These are phyloP conservation scores for Melaleuca alternifolia DNA, from an alignment of 345 rosid species.

Conservation along the genomic window DNA sequence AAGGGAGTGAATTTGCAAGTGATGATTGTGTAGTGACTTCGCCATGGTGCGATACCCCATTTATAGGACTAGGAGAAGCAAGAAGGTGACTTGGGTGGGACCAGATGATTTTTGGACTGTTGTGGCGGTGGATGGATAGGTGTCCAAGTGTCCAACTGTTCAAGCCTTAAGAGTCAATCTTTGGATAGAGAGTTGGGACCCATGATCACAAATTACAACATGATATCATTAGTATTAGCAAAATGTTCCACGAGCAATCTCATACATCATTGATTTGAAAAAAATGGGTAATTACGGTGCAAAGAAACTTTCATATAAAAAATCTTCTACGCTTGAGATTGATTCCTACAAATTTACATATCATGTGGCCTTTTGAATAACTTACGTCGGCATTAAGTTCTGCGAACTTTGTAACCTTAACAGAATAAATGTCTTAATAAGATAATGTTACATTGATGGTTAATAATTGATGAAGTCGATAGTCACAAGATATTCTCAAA, in stretches of 20 bases:
- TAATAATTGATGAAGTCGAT: not conserved
- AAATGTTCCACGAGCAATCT: not conserved
- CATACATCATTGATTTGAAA: not conserved
- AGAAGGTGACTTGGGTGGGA: not conserved
- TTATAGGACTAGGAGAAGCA: not conserved
- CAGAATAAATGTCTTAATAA: not conserved
- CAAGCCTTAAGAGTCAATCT: not conserved
- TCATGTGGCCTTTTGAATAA: not conserved
- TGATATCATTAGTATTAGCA: not conserved
- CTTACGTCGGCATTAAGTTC: not conserved
- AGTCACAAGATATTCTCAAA: not conserved
- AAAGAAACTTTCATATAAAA: not conserved
- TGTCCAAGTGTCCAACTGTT: not conserved
- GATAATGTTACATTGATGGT: not conserved
- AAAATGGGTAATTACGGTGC: not conserved
- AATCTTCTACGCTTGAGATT: not conserved
- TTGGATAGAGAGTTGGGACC: not conserved
- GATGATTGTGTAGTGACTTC: not conserved
- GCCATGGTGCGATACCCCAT: not conserved
- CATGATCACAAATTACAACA: not conserved
- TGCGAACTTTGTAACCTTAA: not conserved
- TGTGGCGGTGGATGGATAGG: not conserved
- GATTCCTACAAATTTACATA: not conserved
- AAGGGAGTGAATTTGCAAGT: not conserved
- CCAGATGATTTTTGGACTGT: not conserved